Percentiles rank a stretch among this genome's conserved stretches.
phyloP scores from a whole-genome alignment of 192 early-diverging fungal species.

The Powellomyces hirtus region DNA sequence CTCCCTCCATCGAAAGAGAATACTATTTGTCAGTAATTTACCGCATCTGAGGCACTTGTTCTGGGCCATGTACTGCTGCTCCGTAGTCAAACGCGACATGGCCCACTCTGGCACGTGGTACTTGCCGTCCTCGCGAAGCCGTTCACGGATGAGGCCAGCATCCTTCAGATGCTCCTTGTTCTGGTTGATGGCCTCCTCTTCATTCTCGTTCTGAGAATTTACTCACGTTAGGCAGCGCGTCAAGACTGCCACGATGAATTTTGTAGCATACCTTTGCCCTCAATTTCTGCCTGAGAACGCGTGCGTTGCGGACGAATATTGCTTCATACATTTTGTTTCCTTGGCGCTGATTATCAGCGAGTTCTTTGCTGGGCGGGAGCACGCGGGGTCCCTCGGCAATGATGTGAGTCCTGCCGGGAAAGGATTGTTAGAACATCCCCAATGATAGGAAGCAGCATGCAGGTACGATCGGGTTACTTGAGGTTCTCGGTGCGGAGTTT shows the following conservation, averaged over 20 bases:
- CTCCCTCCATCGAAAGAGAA: background rate
- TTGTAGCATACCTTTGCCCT: background rate
- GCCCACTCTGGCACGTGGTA: conserved; percentile 16
- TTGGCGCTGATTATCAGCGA: conserved; percentile 11
- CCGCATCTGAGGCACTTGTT: conserved; percentile 13
- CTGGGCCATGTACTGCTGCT: conserved; percentile 4
- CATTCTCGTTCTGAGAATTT: no score
- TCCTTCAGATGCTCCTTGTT: conserved; percentile 11
- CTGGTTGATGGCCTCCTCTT: background rate
- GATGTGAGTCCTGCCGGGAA: conserved; percentile 18
- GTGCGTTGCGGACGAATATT: conserved; percentile 8
- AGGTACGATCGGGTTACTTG: no score
- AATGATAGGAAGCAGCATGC: no score
- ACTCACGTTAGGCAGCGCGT: no score
- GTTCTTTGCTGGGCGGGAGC: conserved; percentile 15
- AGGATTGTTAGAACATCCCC: no score
- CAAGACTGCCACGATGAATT: no score
- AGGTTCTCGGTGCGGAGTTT: background rate
- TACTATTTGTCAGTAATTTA: background rate
- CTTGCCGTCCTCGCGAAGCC: conserved; percentile 3
- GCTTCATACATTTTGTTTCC: conserved; percentile 17
- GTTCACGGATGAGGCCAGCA: conserved; percentile 5
- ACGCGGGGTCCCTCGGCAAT: conserved; percentile 9
- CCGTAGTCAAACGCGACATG: background rate
- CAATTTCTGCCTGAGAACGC: conserved; percentile 9